phyloP scores from a whole-genome alignment of 352 stramenopile species.

The Globisporangium solare region DNA sequence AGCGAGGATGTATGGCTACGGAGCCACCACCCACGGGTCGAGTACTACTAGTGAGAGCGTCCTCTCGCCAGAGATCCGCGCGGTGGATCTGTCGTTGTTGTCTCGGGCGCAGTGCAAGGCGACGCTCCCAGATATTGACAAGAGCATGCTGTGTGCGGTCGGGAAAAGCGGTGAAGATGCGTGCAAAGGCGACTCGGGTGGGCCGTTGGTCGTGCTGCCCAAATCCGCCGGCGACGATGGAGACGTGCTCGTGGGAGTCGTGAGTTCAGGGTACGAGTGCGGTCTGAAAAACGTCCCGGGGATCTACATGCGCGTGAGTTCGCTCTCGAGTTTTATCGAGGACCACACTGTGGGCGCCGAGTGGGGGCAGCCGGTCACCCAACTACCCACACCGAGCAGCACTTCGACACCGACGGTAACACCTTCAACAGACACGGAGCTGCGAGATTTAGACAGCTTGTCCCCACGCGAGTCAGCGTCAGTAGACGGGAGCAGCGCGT shows the following conservation, averaged over 20 bases:
- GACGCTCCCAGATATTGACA: conserved; percentile 23
- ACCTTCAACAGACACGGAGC: not conserved
- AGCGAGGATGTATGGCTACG: conserved; percentile 31
- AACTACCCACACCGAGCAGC: not conserved
- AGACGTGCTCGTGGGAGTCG: conserved; percentile 25
- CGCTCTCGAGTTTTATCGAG: conserved; percentile 22
- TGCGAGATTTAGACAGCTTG: conserved; percentile 5
- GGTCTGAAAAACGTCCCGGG: conserved; percentile 26
- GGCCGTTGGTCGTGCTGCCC: conserved; percentile 22
- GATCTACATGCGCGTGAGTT: conserved; percentile 31
- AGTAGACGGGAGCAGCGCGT: not conserved
- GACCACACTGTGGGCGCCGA: conserved; percentile 13
- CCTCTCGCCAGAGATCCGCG: conserved; percentile 13
- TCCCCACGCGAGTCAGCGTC: not conserved
- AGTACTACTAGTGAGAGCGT: conserved; percentile 6
- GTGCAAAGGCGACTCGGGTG: conserved; percentile 34
- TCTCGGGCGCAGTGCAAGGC: conserved; percentile 15
- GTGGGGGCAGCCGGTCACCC: not conserved
- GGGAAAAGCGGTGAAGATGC: conserved; percentile 20
- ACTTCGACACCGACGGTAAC: not conserved
- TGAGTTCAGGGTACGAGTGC: conserved; percentile 35
- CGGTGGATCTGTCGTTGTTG: conserved; percentile 17
- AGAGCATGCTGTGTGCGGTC: conserved; percentile 24
- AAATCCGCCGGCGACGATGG: not conserved
- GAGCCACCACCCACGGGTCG: conserved; percentile 4